These are phyloP conservation scores for Conticribra guillardii DNA, from an alignment of 108 stramenopile genomes.

Conservation along the genomic window DNA sequence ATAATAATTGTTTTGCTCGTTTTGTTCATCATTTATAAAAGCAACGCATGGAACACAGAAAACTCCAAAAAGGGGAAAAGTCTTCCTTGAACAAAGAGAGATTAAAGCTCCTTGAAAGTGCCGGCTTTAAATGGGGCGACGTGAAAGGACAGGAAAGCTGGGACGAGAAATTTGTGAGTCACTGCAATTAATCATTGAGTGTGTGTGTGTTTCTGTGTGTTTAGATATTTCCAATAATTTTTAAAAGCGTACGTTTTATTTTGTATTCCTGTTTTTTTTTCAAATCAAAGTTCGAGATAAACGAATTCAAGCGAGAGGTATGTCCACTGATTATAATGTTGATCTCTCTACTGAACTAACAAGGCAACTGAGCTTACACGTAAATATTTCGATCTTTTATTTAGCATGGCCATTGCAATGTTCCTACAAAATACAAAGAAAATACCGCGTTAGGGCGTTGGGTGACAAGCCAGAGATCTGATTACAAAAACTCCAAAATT, in stretches of 20 bases:
- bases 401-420: slow-evolving; percentile 48
- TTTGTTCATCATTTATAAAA: background rate
- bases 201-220: background rate
- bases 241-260: too few species aligned
- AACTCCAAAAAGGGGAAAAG: background rate
- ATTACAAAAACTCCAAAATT: slow-evolving; percentile 37
- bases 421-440: slow-evolving; percentile 59
- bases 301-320: background rate
- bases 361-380: too few species aligned
- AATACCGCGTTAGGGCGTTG: slow-evolving; percentile 63
- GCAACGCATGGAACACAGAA: background rate
- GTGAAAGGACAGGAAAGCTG: background rate
- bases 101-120: background rate
- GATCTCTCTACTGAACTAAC: background rate
- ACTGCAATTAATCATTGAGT: background rate
- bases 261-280: background rate
- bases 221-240: background rate
- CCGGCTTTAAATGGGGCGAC: background rate
- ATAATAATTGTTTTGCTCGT: background rate
- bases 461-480: slow-evolving; percentile 54
- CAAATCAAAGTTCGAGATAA: background rate
- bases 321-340: background rate
- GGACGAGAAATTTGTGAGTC: background rate
- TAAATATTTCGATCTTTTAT: background rate
- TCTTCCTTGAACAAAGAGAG: background rate